phyloP scores from a whole-genome alignment of 371 early-diverging fungal species.

The Mortierella sp. region DNA sequence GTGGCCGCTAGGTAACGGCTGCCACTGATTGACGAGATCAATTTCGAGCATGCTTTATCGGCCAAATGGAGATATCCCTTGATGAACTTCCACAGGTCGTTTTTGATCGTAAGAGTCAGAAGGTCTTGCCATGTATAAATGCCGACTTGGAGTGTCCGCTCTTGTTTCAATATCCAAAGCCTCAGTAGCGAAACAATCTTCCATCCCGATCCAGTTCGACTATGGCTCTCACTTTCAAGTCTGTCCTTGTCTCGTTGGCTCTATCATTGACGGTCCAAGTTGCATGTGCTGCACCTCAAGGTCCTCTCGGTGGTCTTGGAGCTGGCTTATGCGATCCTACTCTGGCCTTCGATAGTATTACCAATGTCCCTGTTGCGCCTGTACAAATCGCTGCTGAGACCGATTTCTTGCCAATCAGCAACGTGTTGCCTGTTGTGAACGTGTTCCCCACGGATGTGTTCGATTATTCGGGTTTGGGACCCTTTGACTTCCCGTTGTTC shows the following conservation, averaged over 20 bases:
- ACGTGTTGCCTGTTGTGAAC: conserved; percentile 29
- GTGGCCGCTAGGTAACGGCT: too few species aligned
- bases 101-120: too few species aligned
- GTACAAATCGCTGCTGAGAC: conserved; percentile 23
- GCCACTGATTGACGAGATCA: too few species aligned
- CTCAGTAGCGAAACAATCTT: too few species aligned
- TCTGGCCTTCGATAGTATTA: neutral
- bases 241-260: neutral
- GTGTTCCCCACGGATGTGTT: conserved; percentile 15
- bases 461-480: conserved; percentile 13
- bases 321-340: neutral
- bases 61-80: too few species aligned
- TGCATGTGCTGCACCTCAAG: neutral
- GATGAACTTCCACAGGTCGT: too few species aligned
- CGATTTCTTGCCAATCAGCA: conserved; percentile 27
- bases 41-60: too few species aligned
- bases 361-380: conserved; percentile 22
- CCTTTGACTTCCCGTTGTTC: too few species aligned
- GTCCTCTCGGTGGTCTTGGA: neutral
- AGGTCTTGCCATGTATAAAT: too few species aligned
- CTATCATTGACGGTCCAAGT: neutral
- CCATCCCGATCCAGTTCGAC: neutral
- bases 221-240: conserved; percentile 18
- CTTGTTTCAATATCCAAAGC: too few species aligned
- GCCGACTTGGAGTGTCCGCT: too few species aligned